Conservation (phyloP, 2,329 filamentous ascomycete genomes). For the Proliferodiscus dingleyae region DNA sequence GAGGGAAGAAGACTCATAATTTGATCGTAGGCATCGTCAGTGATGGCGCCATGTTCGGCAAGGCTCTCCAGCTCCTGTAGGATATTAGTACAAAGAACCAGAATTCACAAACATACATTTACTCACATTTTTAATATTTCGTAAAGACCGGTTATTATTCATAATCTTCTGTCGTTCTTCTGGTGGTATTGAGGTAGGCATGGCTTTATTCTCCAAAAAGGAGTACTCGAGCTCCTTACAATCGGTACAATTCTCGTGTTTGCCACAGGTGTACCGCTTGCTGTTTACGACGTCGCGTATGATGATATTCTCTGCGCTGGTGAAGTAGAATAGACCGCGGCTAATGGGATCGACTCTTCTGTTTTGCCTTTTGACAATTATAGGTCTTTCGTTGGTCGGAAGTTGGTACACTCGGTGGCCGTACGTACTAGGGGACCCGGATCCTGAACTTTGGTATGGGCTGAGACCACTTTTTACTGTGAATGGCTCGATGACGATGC, state of each 20-base stretch:
- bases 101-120: not conserved
- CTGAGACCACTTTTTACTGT: not conserved
- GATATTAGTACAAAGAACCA: slow-evolving; percentile 13
- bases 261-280: slow-evolving; percentile 5
- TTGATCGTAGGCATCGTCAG: slow-evolving; percentile 66
- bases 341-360: not conserved
- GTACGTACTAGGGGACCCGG: slow-evolving; percentile 6
- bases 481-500: not conserved
- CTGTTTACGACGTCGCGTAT: slow-evolving; percentile 12
- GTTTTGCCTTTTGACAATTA: slow-evolving; percentile 4
- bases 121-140: slow-evolving; percentile 33
- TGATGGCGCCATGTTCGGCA: slow-evolving; percentile 75
- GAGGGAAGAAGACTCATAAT: slow-evolving; percentile 71
- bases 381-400: not conserved
- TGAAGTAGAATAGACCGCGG: slow-evolving; percentile 16
- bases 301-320: slow-evolving; percentile 11
- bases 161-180: slow-evolving; percentile 32
- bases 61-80: slow-evolving; percentile 83
- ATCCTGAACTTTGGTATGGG: not conserved
- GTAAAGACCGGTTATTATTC: slow-evolving; percentile 30
- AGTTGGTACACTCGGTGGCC: slow-evolving; percentile 9
- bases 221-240: slow-evolving; percentile 23
- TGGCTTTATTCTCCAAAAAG: slow-evolving; percentile 22
- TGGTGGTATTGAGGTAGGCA: slow-evolving; percentile 26
- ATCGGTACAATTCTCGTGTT: slow-evolving; percentile 23